Percentiles rank a stretch among this genome's conserved stretches.
These are phyloP conservation scores for Umbelopsis sp. DNA, from an alignment of 371 early-diverging fungal genomes.

Conservation along the genomic window DNA sequence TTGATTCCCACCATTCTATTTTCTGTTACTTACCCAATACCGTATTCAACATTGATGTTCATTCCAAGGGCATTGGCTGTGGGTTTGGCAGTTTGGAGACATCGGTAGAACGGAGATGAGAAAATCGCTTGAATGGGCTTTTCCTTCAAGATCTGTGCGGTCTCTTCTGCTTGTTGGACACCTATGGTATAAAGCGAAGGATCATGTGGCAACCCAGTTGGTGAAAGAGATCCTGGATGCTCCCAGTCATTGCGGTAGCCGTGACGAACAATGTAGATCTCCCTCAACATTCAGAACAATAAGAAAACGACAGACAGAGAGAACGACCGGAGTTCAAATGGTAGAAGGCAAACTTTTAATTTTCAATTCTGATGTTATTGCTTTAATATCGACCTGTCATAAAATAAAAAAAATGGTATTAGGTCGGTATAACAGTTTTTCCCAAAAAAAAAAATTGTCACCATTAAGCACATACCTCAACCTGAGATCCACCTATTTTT, in stretches of 20 bases:
- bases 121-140: conserved; percentile 37
- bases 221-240: conserved; percentile 27
- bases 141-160: conserved; percentile 31
- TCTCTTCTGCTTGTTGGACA: conserved; percentile 37
- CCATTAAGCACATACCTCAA: background rate
- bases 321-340: conserved; percentile 14
- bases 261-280: conserved; percentile 42
- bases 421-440: background rate
- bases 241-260: conserved; percentile 50
- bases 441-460: background rate
- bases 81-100: conserved; percentile 39
- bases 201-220: conserved; percentile 34
- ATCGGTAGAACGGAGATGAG: conserved; percentile 46
- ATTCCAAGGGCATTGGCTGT: conserved; percentile 25
- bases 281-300: conserved; percentile 25
- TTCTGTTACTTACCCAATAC: conserved; percentile 31
- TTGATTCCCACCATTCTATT: background rate
- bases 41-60: conserved; percentile 37
- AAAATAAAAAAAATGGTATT: background rate
- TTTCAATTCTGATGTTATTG: background rate
- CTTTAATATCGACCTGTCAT: background rate
- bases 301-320: conserved; percentile 7
- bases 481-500: conserved; percentile 5
- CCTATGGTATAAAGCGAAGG: conserved; percentile 39
- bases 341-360: background rate